Percentiles rank a stretch among this genome's conserved stretches.
Conservation (phyloP, 108 stramenopile species). For the Cylindrotheca fusiformis region DNA sequence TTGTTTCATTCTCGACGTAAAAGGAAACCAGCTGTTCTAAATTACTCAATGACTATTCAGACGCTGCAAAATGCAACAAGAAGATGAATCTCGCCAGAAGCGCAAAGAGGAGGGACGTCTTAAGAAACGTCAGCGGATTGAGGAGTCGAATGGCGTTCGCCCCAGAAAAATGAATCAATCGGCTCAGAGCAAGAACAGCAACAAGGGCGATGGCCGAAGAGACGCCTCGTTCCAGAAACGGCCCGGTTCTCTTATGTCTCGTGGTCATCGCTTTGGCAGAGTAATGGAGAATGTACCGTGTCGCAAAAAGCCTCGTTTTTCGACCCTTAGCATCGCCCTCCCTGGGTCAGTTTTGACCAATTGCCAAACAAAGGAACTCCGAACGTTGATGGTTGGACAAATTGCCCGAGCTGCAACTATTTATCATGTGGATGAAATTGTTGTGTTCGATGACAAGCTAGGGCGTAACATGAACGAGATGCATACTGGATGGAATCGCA, state of each 20-base stretch:
- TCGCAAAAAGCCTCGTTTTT: conserved; percentile 64
- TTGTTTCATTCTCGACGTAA: neutral
- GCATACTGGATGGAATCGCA: conserved; percentile 10
- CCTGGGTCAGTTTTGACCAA: conserved; percentile 92
- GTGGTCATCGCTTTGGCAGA: conserved; percentile 72
- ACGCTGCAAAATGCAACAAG: conserved; percentile 3
- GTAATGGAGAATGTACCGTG: conserved; percentile 85
- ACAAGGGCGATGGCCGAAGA: neutral
- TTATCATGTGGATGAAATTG: conserved; percentile 95
- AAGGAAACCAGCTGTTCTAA: too few relatives aligned
- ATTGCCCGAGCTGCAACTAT: conserved; percentile 95
- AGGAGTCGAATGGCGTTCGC: conserved; percentile 51
- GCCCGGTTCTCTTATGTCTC: neutral
- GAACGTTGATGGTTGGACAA: conserved; percentile 90
- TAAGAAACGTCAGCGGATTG: conserved; percentile 47
- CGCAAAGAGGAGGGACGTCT: conserved; percentile 47
- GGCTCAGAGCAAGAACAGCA: neutral
- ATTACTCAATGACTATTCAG: too few relatives aligned
- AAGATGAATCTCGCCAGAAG: conserved; percentile 13
- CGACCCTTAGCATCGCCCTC: conserved; percentile 91
- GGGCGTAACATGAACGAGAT: conserved; percentile 20
- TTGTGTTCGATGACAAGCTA: conserved; percentile 93
- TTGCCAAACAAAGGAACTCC: conserved; percentile 89
- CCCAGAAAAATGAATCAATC: conserved; percentile 22
- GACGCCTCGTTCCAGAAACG: neutral